phyloP scores from a whole-genome alignment of 345 rosid species.

The Leavenworthia alabamica region DNA sequence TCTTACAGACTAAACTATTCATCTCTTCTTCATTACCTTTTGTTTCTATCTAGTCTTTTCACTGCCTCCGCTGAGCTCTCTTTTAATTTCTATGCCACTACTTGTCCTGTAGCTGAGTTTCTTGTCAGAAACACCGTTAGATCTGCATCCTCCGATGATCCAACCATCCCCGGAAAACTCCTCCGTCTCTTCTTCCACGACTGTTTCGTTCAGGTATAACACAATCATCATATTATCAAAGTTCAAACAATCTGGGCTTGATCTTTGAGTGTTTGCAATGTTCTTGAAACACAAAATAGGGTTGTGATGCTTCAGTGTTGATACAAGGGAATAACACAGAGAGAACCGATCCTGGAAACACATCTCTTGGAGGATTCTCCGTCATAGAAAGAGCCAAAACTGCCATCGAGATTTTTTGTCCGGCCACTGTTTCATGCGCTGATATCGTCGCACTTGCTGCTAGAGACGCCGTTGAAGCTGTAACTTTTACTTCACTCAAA shows the following conservation, averaged over 20 bases:
- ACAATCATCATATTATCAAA: neutral
- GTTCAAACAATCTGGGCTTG: neutral
- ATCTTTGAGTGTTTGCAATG: neutral
- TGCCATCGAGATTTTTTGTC: slow-evolving; percentile 55
- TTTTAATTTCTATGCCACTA: slow-evolving; percentile 55
- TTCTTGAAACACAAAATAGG: slow-evolving; percentile 46
- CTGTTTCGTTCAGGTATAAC: slow-evolving; percentile 62
- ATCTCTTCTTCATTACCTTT: neutral
- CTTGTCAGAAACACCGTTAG: slow-evolving; percentile 57
- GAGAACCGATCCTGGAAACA: slow-evolving; percentile 64
- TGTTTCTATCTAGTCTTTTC: slow-evolving; percentile 17
- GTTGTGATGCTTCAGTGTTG: slow-evolving; percentile 74
- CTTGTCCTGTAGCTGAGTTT: slow-evolving; percentile 64
- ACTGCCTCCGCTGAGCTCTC: slow-evolving; percentile 32
- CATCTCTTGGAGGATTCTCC: slow-evolving; percentile 66
- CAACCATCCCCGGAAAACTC: slow-evolving; percentile 72
- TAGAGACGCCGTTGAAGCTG: slow-evolving; percentile 64
- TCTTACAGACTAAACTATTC: slow-evolving; percentile 35
- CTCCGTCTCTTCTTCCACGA: slow-evolving; percentile 79
- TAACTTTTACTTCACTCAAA: slow-evolving; percentile 22
- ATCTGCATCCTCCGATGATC: slow-evolving; percentile 57
- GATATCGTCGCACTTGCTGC: slow-evolving; percentile 66
- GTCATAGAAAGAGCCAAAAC: slow-evolving; percentile 61
- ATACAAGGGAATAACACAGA: slow-evolving; percentile 70
- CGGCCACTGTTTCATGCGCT: slow-evolving; percentile 63